Base-by-base conservation (phyloP, 2,329 filamentous ascomycete genomes). In the Colletotrichum aenigma region DNA sequence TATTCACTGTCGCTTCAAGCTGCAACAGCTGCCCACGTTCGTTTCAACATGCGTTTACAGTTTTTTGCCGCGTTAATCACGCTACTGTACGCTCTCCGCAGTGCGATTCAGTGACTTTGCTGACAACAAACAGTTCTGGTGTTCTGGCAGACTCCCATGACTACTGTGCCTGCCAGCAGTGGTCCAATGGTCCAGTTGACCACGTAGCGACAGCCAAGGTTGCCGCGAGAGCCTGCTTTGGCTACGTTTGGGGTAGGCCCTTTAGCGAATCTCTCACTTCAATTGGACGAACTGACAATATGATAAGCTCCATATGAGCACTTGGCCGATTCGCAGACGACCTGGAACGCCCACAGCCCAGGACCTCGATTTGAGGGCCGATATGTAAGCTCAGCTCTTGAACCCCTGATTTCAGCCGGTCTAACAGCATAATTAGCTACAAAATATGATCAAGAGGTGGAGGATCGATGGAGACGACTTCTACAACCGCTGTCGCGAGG, bases 71-170 rank as follows among this genome's bases (percentile, higher is more conserved):
- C 18, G 38, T 48, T 48, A 12, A 48, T 21, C 1, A 48, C 38
- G 38, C 38, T 48, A 2, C 38, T 48, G 38, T 48, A 21, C 6
- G 38, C 38, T 48, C 38, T n/a, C 18, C 38, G 38, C 38, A 48
- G 7, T 48, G 38, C 18, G 0, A n/a, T 21, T 48, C 38, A 1
- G 18, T 48, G 10, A 48, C 18, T 48, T 48, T 1, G 38, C 38
- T 48, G 0, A 48, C 38, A 21, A 1, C 18, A 0, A 48, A 0
- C 1, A 48, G 38, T 2, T 21, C 38, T 4, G 38, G 38, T 1
- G 38, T 48, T n/a, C 38, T 48, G 18, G 38, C 38, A 48, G 18
- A 48, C 18, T 48, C 38, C 5, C 38, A 48, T 48, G 38, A 48
- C 38, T 48, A 48, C 18, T 48, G 38, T n/a, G 38, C 38, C 16